Evolutionary conservation across 208 protist species (phyloP), one percentile per base, ranked within the genome.

Genomic region (Spongospora subterranea): DNA sequence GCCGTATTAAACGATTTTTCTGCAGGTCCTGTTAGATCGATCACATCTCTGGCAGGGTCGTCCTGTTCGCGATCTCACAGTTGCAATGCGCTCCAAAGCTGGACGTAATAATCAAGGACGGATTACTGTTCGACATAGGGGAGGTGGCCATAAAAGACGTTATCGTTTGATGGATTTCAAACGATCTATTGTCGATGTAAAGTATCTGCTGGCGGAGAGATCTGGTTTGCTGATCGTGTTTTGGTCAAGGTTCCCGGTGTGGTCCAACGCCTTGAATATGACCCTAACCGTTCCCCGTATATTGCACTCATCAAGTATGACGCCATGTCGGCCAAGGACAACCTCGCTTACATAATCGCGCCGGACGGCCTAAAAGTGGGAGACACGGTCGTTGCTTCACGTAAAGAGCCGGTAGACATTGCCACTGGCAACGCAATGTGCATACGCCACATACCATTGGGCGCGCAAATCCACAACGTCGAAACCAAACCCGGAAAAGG

Each of bases 151-250:
- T 38, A 93, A 93, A 91, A 66, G 92, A 35, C 46, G 91, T 29
- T 93, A 93, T 60, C 88, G 91, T 20, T 90, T 93, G 29, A 93
- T 93, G 35, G 91, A 93, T 50, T 93, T 92, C 91, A 91, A 82
- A 60, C 88, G 91, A 0, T 38, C 40, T 13, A 88, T 60, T 46
- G n/a, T 89, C 40, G 39, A 89, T 45, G 46, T 82, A 64, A 65
- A 46, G 43, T 65, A 41, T 65, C 35, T 11, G 60, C 29, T 82
- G 41, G 66, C 54, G 32, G 39, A 64, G 13, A 40, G 13, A 29
- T 82, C 71, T 82, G 71, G 35, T 35, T 82, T 35, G n/a, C n/a
- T 35, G 71, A 6, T 43, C n/a, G 71, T 82, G 71, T 82, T 45
- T 24, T 43, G 17, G n/a, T 6, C 13, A n/a, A 89, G 40, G 39